Conservation (phyloP, 169 alveolate genomes). For the Plasmodium adleri region DNA sequence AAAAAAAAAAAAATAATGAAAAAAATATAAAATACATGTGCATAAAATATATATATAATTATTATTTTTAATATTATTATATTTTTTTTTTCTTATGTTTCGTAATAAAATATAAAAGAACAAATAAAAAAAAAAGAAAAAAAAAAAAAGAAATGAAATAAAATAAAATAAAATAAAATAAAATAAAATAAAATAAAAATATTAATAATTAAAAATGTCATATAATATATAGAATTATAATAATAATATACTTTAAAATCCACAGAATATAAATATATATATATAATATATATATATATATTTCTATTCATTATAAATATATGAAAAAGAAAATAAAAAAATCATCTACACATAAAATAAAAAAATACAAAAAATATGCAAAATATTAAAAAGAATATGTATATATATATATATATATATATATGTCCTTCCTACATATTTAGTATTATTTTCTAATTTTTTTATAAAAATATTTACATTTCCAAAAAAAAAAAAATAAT, state of each 20-base stretch:
- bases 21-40: too few species aligned
- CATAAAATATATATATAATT: too few species aligned
- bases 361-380: slow-evolving; percentile 9
- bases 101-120: slow-evolving; percentile 1
- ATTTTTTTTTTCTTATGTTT: not conserved
- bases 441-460: too few species aligned
- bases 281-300: slow-evolving; percentile 13
- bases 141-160: not conserved
- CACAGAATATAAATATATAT: slow-evolving; percentile 20
- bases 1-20: not conserved
- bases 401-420: too few species aligned
- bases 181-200: not conserved
- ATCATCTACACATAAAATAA: slow-evolving; percentile 1
- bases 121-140: not conserved
- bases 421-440: too few species aligned
- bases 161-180: not conserved
- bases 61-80: not conserved
- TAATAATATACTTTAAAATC: slow-evolving; percentile 9
- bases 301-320: not conserved
- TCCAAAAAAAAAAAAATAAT: too few species aligned
- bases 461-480: too few species aligned
- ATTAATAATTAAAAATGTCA: too few species aligned
- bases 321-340: slow-evolving; percentile 1
- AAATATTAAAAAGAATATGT: not conserved
- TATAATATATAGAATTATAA: too few species aligned